Conservation (phyloP, 2,329 filamentous ascomycete genomes). For the Cytospora paraplurivora region DNA sequence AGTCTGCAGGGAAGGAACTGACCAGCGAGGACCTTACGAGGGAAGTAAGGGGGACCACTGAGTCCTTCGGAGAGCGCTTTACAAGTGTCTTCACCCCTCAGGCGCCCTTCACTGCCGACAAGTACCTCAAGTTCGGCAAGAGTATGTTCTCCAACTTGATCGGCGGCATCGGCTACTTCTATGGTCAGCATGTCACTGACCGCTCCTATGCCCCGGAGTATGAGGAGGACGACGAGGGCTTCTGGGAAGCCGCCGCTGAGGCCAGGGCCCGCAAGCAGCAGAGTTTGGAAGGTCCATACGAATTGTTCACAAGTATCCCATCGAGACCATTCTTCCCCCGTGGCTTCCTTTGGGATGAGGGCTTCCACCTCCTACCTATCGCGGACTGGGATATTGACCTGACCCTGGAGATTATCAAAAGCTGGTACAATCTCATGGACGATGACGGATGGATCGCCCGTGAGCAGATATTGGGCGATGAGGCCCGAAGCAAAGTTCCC, state of each 20-base stretch:
- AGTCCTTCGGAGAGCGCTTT: constrained; percentile 76
- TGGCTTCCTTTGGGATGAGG: constrained; percentile 97
- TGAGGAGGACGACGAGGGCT: constrained; percentile 91
- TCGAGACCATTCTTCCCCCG: constrained; percentile 95
- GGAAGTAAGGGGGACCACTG: constrained; percentile 66
- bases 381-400: constrained; percentile 94
- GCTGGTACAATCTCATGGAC: constrained; percentile 96
- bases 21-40: constrained; percentile 66
- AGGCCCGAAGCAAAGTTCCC: constrained; percentile 94
- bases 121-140: constrained; percentile 79
- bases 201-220: constrained; percentile 91
- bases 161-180: constrained; percentile 93
- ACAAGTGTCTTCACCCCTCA: constrained; percentile 70
- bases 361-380: constrained; percentile 89
- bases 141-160: constrained; percentile 93
- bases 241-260: constrained; percentile 89
- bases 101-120: constrained; percentile 71
- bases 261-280: constrained; percentile 71
- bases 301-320: constrained; percentile 88
- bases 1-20: constrained; percentile 60
- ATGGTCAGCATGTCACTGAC: constrained; percentile 85
- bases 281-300: constrained; percentile 75
- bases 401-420: constrained; percentile 82
- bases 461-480: constrained; percentile 89
- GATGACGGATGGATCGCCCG: constrained; percentile 96